Conservation (phyloP, 2,329 filamentous ascomycete genomes). For the Fusarium temperatum region DNA sequence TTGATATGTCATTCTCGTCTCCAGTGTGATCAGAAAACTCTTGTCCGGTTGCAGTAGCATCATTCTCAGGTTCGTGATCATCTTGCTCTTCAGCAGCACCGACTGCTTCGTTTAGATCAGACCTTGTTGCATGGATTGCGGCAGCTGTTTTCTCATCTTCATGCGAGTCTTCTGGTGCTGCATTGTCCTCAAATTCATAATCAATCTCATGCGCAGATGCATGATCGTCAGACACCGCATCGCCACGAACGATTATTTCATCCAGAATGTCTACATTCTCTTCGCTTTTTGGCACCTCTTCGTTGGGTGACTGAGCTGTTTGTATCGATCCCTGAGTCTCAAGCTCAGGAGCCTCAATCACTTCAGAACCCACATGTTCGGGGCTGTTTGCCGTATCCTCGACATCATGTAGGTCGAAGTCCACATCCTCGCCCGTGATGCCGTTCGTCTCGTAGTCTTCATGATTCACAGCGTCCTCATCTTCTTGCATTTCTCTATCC, state of each 20-base stretch:
- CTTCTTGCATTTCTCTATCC: slow-evolving; percentile 33
- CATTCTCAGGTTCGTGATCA: not conserved
- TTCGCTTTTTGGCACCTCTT: slow-evolving; percentile 2
- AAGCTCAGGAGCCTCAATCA: slow-evolving; percentile 4
- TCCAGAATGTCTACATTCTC: slow-evolving; percentile 3
- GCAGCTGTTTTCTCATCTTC: slow-evolving; percentile 7
- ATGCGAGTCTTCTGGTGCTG: slow-evolving; percentile 19
- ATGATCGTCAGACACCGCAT: slow-evolving; percentile 18
- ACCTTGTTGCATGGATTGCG: slow-evolving; percentile 1
- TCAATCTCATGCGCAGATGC: slow-evolving; percentile 43
- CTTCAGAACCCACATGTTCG: slow-evolving; percentile 10
- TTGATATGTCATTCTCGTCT: slow-evolving; percentile 30
- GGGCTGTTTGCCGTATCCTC: slow-evolving; percentile 13
- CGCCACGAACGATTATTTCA: not conserved
- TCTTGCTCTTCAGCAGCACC: not conserved
- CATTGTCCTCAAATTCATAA: slow-evolving; percentile 42
- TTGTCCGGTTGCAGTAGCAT: not conserved
- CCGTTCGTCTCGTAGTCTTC: slow-evolving; percentile 32
- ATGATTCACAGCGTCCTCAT: slow-evolving; percentile 29
- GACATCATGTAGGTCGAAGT: slow-evolving; percentile 26
- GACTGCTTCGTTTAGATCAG: not conserved
- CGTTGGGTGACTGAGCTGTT: not conserved
- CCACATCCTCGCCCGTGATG: slow-evolving; percentile 33
- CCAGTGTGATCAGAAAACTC: slow-evolving; percentile 2
- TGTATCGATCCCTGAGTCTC: slow-evolving; percentile 19